phyloP scores from a whole-genome alignment of 257 asterid genomes.

The Solanum sitiens region DNA sequence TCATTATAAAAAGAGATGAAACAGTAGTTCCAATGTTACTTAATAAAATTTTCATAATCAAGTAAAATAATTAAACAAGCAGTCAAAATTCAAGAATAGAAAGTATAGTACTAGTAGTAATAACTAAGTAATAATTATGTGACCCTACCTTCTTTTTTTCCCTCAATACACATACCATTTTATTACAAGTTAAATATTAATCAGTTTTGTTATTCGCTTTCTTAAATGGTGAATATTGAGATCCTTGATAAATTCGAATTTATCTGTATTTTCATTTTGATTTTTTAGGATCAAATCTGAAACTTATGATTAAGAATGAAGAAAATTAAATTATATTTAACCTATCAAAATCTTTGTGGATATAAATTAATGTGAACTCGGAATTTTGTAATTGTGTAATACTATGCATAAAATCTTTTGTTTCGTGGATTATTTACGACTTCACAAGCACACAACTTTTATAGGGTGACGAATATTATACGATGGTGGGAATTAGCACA shows the following conservation, averaged over 20 bases:
- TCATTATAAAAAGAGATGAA: not conserved
- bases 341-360: not conserved
- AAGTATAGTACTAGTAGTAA: not conserved
- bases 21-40: not conserved
- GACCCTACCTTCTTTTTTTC: not conserved
- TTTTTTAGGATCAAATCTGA: not conserved
- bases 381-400: not conserved
- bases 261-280: not conserved
- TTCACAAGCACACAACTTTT: not conserved
- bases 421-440: not conserved
- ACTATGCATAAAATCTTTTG: not conserved
- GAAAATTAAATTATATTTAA: not conserved
- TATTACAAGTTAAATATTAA: not conserved
- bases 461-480: not conserved
- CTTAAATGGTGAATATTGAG: not conserved
- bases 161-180: not conserved
- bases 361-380: not conserved
- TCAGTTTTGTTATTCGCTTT: not conserved
- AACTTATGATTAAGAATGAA: not conserved
- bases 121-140: not conserved
- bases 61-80: not conserved
- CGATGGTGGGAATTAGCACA: not conserved
- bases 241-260: not conserved
- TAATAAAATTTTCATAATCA: not conserved
- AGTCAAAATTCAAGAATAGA: not conserved